phyloP scores from a whole-genome alignment of 257 asterid species.

The Solanum habrochaites region DNA sequence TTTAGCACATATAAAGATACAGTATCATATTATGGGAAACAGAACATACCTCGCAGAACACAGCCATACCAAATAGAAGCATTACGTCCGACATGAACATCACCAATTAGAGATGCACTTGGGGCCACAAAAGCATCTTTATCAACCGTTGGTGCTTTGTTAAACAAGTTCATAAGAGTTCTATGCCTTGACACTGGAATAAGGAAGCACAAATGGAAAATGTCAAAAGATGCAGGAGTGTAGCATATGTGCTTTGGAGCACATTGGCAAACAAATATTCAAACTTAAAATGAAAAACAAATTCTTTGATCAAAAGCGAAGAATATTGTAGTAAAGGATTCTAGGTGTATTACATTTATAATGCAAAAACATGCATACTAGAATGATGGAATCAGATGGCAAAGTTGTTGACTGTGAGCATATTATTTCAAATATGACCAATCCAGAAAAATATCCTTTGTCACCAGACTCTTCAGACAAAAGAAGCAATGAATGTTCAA shows the following conservation, averaged over 20 bases:
- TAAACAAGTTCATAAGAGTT: conserved; percentile 9
- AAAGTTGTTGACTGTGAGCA: background rate
- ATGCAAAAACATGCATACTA: background rate
- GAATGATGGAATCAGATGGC: background rate
- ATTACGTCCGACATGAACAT: conserved; percentile 1
- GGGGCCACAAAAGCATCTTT: conserved; percentile 25
- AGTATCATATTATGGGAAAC: background rate
- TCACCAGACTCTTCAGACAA: background rate
- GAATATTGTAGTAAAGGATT: background rate
- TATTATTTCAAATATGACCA: background rate
- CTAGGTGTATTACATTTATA: background rate
- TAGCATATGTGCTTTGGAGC: background rate
- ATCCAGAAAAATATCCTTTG: background rate
- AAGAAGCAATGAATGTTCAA: background rate
- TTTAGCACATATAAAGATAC: background rate
- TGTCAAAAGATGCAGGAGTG: background rate
- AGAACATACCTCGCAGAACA: conserved; percentile 7
- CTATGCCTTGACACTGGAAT: conserved; percentile 18
- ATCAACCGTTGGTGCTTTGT: conserved; percentile 5
- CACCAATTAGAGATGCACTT: conserved; percentile 10
- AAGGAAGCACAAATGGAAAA: background rate
- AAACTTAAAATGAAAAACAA: background rate
- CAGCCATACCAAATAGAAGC: conserved; percentile 14
- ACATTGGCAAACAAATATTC: background rate
- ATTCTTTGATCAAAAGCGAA: background rate